Base-by-base conservation (phyloP, 2,329 filamentous ascomycete genomes). In the Ophiostoma tasmaniense region DNA sequence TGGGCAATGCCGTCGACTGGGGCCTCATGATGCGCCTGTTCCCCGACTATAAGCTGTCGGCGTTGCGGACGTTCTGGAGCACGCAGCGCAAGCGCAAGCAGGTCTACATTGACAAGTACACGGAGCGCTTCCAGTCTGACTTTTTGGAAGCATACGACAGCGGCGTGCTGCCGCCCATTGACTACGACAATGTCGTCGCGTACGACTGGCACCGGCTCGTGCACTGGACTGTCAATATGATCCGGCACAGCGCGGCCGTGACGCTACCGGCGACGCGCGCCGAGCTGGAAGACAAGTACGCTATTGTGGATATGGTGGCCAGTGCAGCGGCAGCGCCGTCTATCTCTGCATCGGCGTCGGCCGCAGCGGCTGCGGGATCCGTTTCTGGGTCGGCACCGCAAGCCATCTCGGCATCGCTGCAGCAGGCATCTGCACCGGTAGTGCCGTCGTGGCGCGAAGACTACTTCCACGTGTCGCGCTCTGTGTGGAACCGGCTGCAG, bases 191-290 rank as follows among this genome's bases (percentile, higher is more conserved):
- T 64, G 81, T 87, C 0, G 76, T 84, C 52, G 82, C 83, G 1
- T 92, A 91, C 70, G 88, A 93, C 74, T 93, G 91, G 90, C 78
- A 80, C 11, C 77, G 76, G 4, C 77, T 93, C 6, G 83, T 93
- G 64, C 80, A 83, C 45, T 94, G 91, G 91, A 84, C 88, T 1
- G 79, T 86, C 72, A 80, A 82, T 28, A 84, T 85, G 3, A 78
- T 81, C 30, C 78, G 78, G 0, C 77, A 81, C 37, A 79, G 82
- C 68, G 80, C 80, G 0, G 74, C 83, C 45, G 74, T 83, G 42
- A 76, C 80, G 28, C 80, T 89, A 1, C 87, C 86, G 1, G 75
- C 75, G 2, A 80, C 81, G 0, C 79, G 81, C 62, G 73, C 76
- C 14, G 75, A 76, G n/a, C 75, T 90, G 1, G 77, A 83, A 2